Conservation (phyloP, 768 basidiomycete genomes). For the Mycena capillaripes region DNA sequence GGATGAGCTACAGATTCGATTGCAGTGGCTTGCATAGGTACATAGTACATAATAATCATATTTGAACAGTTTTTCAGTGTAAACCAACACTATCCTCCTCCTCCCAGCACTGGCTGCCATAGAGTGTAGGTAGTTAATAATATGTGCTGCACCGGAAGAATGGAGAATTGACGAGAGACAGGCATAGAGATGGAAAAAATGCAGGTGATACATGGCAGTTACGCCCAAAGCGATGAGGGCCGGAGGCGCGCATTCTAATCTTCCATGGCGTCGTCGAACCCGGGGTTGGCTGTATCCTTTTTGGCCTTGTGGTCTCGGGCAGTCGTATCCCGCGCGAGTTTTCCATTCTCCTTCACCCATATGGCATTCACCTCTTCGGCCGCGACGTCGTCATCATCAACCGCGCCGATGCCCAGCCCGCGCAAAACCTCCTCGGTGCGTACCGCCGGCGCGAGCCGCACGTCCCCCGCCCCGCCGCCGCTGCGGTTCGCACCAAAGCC, state of each 20-base stretch:
- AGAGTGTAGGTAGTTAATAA: slow-evolving; percentile 27
- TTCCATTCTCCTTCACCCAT: slow-evolving; percentile 65
- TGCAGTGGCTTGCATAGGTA: neutral
- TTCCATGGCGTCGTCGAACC: slow-evolving; percentile 62
- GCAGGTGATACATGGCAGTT: slow-evolving; percentile 15
- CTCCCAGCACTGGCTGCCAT: slow-evolving; percentile 37
- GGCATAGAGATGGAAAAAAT: neutral
- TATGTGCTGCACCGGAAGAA: slow-evolving; percentile 27
- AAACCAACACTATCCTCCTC: slow-evolving; percentile 31
- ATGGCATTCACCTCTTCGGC: slow-evolving; percentile 68
- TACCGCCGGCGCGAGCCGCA: slow-evolving; percentile 72
- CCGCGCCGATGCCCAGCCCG: slow-evolving; percentile 68
- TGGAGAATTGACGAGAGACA: neutral
- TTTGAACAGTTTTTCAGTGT: slow-evolving; percentile 15
- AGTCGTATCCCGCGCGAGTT: slow-evolving; percentile 59
- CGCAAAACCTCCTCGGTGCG: slow-evolving; percentile 79
- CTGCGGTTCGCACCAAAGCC: slow-evolving; percentile 53
- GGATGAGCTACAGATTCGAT: neutral
- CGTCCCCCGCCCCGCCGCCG: slow-evolving; percentile 55
- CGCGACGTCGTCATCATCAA: slow-evolving; percentile 51
- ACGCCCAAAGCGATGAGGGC: slow-evolving; percentile 23
- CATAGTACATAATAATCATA: slow-evolving; percentile 34
- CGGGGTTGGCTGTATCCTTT: slow-evolving; percentile 40
- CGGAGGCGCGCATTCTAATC: slow-evolving; percentile 46
- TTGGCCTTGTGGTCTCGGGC: slow-evolving; percentile 45